A percentile compares a stretch with the other conserved stretches of the same genome.
Conservation (phyloP, 345 rosid species). For the Balakata baccata region DNA sequence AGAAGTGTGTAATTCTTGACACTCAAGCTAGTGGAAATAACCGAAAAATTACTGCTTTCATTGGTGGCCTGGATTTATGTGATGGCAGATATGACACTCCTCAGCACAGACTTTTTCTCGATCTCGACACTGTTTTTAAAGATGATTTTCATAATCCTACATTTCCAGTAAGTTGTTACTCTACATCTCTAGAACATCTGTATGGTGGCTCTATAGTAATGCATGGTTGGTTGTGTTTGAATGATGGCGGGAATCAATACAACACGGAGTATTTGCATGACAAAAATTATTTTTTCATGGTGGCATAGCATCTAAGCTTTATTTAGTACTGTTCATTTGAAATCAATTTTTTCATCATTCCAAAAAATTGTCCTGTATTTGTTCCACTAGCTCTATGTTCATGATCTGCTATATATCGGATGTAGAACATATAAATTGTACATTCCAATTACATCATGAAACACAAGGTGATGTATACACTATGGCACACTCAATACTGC, state of each 20-base stretch:
- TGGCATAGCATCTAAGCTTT: too few relatives aligned
- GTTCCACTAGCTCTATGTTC: too few relatives aligned
- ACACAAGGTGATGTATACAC: too few relatives aligned
- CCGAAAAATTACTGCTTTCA: constrained; percentile 61
- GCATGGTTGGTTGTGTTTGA: not conserved
- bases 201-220: not conserved
- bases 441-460: too few relatives aligned
- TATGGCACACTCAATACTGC: too few relatives aligned
- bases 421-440: too few relatives aligned
- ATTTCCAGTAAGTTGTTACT: constrained; percentile 44
- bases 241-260: not conserved
- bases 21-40: constrained; percentile 52
- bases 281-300: too few relatives aligned
- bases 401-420: too few relatives aligned
- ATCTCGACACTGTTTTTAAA: constrained; percentile 48
- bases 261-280: not conserved
- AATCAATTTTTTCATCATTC: too few relatives aligned
- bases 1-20: constrained; percentile 64
- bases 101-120: constrained; percentile 52
- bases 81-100: constrained; percentile 85
- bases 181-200: not conserved
- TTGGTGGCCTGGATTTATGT: constrained; percentile 67
- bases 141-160: constrained; percentile 65
- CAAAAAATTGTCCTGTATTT: too few relatives aligned
- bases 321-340: too few relatives aligned